Base-by-base conservation (phyloP, 192 early-diverging fungal species). In the Podila minutissima region DNA sequence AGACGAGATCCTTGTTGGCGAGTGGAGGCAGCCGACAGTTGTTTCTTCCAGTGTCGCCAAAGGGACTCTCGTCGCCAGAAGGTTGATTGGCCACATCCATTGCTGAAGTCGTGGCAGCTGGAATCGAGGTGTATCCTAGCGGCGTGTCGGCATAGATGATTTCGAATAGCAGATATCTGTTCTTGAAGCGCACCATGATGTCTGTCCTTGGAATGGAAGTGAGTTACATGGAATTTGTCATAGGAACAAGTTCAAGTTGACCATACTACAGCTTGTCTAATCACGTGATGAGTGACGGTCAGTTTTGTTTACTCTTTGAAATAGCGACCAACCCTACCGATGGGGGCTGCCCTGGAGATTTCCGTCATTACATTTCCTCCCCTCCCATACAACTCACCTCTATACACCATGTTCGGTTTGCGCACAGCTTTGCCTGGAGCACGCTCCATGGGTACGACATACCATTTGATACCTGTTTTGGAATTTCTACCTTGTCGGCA, bases 141-240 rank as follows among this genome's bases (percentile, higher is more conserved):
- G 74, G 66, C 12, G 77, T 79, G 70, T 82, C 60, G 19, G 69
- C 76, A 46, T 74, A 83, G 62, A 82, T 62, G n/a, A 85, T 63
- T 65, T 87, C 86, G 62, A 87, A 85, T 20, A 87, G 65, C 15
- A 87, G 60, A 74, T 84, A 87, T 64, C 86, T 82, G 62, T 87
- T 83, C 78, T 87, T 87, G 82, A 87, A 87, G 53, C 86, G 82
- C 22, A 87, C 86, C 86, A 87, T 87, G 61, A 24, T 65, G 51
- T n/a, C 26, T 31, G 59, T 58, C 55, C 20, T 61, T 61, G 28
- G 1, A 32, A 50, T 41, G 48, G n/a, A 53, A 26, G 24, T n/a
- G 53, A 55, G 41, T 15, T 46, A 17, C 12, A 17, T 13, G 53
- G 53, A 24, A 53, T 51, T n/a, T n/a, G 53, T 55, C 24, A 15